phyloP scores from a whole-genome alignment of 2,329 filamentous ascomycete species.

The Rugonectria rugulosa region DNA sequence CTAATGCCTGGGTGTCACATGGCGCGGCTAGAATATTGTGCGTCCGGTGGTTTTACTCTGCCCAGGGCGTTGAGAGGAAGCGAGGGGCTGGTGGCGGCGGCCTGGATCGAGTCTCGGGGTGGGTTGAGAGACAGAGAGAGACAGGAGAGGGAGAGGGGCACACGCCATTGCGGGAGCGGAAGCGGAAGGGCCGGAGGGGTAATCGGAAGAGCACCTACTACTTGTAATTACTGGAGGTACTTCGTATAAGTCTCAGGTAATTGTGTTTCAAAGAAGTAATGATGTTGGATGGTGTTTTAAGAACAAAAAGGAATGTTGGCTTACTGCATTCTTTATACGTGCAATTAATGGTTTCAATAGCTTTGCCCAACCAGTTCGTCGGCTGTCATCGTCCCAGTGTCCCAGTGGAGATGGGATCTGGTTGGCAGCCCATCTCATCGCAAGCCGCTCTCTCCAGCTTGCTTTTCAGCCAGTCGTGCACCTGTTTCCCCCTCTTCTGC shows the following conservation, averaged over 20 bases:
- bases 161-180: constrained; percentile 19
- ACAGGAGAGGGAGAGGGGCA: background rate
- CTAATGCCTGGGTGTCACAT: constrained; percentile 37
- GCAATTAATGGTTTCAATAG: constrained; percentile 4
- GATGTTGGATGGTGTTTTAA: background rate
- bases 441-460: background rate
- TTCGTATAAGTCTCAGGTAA: background rate
- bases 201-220: background rate
- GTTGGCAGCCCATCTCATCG: constrained; percentile 2
- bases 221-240: background rate
- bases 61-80: constrained; percentile 11
- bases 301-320: background rate
- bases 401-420: constrained; percentile 11
- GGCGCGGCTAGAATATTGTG: constrained; percentile 18
- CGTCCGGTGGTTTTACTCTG: constrained; percentile 10
- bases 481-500: constrained; percentile 1
- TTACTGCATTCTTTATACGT: no score
- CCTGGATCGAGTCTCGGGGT: background rate
- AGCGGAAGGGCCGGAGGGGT: constrained; percentile 20
- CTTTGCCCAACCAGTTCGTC: constrained; percentile 4
- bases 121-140: background rate
- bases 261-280: background rate
- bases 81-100: constrained; percentile 17
- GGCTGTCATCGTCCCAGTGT: background rate
- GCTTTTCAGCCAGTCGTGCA: constrained; percentile 11